These are phyloP conservation scores for Recurvomyces mirabilis DNA, from an alignment of 495 filamentous ascomycete species.

Conservation along the genomic window DNA sequence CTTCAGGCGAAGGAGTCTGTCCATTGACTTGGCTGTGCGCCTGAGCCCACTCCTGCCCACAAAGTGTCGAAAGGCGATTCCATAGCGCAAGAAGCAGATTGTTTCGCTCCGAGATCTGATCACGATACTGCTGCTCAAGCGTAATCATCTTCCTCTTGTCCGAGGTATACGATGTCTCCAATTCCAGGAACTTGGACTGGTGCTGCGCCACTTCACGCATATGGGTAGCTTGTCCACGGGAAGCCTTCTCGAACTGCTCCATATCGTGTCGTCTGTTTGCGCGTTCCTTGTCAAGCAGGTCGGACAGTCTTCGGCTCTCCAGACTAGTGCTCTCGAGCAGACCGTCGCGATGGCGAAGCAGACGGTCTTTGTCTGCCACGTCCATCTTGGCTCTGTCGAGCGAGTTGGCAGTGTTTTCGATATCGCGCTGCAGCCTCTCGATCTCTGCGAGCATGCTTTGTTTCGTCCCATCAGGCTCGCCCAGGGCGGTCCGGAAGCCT, in stretches of 20 bases:
- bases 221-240: constrained; percentile 75
- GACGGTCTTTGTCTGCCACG: constrained; percentile 73
- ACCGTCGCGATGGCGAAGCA: constrained; percentile 81
- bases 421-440: constrained; percentile 73
- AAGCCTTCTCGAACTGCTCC: constrained; percentile 72
- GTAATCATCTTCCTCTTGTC: constrained; percentile 62
- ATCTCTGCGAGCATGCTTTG: constrained; percentile 73
- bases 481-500: constrained; percentile 70
- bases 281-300: constrained; percentile 85
- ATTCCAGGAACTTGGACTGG: constrained; percentile 70
- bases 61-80: constrained; percentile 75
- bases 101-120: constrained; percentile 83
- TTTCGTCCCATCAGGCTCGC: constrained; percentile 76
- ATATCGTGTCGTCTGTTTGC: constrained; percentile 73
- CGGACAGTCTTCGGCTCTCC: constrained; percentile 71
- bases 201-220: constrained; percentile 71
- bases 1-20: constrained; percentile 68
- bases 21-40: constrained; percentile 82
- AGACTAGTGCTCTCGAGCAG: constrained; percentile 83
- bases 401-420: constrained; percentile 70
- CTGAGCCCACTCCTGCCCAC: constrained; percentile 84
- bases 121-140: constrained; percentile 68
- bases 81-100: constrained; percentile 73
- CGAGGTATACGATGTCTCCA: constrained; percentile 60
- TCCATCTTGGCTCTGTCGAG: constrained; percentile 65